Evolutionary conservation across 73 alveolate species (phyloP).

Genomic region (Symbiodinium pilosum): DNA sequence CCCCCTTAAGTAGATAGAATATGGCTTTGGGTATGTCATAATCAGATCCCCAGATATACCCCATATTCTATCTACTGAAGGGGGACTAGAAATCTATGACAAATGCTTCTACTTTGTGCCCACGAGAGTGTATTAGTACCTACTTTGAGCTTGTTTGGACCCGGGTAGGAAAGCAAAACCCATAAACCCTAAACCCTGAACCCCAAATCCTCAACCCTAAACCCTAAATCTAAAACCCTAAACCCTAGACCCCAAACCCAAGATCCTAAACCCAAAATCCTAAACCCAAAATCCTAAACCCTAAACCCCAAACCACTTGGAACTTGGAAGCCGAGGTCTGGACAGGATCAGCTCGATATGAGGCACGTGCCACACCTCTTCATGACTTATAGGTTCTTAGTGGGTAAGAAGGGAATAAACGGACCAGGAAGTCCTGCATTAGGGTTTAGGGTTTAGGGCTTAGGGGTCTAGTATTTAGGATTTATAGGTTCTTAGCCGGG

Average conservation of each 20-base stretch:
- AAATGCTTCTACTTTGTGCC: no score
- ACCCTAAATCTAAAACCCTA: not conserved
- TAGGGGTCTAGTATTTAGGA: not conserved
- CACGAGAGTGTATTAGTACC: no score
- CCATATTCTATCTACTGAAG: no score
- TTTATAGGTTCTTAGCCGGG: no score
- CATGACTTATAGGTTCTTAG: no score
- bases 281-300: not conserved
- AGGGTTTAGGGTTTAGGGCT: not conserved
- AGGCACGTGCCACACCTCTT: slow-evolving; percentile 83
- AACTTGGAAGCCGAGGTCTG: not conserved
- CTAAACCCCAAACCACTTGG: not conserved
- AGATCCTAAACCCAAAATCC: not conserved
- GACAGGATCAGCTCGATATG: slow-evolving; percentile 44
- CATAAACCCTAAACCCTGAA: not conserved
- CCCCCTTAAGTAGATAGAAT: no score
- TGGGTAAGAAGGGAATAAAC: not conserved
- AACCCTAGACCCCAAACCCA: not conserved
- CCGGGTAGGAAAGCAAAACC: not conserved
- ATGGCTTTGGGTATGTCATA: no score
- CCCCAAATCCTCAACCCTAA: not conserved
- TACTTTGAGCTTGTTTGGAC: no score
- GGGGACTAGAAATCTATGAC: no score
- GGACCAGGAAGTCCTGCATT: no score
- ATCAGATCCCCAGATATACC: no score